phyloP scores from a whole-genome alignment of 345 rosid genomes.

The Linum trigynum region DNA sequence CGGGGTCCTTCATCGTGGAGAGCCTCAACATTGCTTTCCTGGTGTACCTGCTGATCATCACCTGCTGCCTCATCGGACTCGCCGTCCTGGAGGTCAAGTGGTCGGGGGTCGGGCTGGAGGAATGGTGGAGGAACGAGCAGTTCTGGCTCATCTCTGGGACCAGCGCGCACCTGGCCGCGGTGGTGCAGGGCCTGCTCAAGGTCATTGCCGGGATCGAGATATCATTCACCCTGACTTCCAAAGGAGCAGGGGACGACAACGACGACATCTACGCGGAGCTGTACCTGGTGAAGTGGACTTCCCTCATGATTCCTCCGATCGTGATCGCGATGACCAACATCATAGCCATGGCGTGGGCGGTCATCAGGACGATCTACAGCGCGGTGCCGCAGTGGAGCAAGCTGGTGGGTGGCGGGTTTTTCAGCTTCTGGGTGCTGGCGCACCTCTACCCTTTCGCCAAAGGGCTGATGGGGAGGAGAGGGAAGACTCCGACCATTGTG shows the following conservation, averaged over 20 bases:
- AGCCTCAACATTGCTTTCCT: constrained; percentile 48
- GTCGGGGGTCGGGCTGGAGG: constrained; percentile 72
- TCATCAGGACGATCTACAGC: constrained; percentile 57
- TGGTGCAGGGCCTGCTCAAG: constrained; percentile 73
- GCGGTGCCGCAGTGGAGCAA: constrained; percentile 69
- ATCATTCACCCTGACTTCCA: constrained; percentile 82
- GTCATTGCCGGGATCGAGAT: constrained; percentile 88
- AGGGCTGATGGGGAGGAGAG: constrained; percentile 89
- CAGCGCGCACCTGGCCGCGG: constrained; percentile 85
- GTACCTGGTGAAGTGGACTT: constrained; percentile 80
- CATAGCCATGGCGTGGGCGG: constrained; percentile 58
- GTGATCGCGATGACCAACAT: constrained; percentile 88
- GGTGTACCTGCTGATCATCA: constrained; percentile 52
- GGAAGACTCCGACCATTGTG: constrained; percentile 88
- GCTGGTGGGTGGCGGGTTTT: constrained; percentile 85
- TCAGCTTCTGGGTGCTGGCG: constrained; percentile 91
- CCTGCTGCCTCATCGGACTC: constrained; percentile 51
- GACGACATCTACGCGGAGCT: constrained; percentile 76
- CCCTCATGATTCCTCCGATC: constrained; percentile 79
- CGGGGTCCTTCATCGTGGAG: constrained; percentile 75
- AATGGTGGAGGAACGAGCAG: constrained; percentile 99
- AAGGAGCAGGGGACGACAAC: constrained; percentile 59
- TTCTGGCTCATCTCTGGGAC: constrained; percentile 92
- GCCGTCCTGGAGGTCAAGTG: constrained; percentile 84
- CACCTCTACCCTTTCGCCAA: constrained; percentile 92